Conservation (phyloP, 2,329 filamentous ascomycete species). For the Gnomoniopsis sp. region DNA sequence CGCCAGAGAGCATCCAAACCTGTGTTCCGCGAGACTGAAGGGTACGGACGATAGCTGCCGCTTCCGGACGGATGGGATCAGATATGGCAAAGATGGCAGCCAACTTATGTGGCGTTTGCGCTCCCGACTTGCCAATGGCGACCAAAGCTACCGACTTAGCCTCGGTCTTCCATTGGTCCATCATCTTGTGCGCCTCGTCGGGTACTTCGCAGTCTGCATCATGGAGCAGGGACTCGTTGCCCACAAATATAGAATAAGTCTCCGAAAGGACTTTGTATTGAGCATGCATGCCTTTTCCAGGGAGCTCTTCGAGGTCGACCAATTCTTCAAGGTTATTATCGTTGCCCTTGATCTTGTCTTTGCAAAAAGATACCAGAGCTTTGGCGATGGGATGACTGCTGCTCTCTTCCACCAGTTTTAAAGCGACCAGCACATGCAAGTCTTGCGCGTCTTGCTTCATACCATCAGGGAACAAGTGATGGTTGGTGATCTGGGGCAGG, state of each 20-base stretch:
- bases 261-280: conserved; percentile 36
- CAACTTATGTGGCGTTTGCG: conserved; percentile 35
- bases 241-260: conserved; percentile 56
- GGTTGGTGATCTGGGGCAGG: conserved; percentile 65
- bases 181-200: conserved; percentile 27
- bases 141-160: conserved; percentile 64
- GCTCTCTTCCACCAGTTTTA: conserved; percentile 63
- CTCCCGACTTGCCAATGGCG: conserved; percentile 36
- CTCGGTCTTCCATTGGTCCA: conserved; percentile 57
- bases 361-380: conserved; percentile 64
- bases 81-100: conserved; percentile 71
- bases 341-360: conserved; percentile 22
- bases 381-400: conserved; percentile 74
- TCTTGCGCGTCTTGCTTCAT: conserved; percentile 23
- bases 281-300: conserved; percentile 69
- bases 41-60: conserved; percentile 58
- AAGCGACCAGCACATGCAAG: conserved; percentile 43
- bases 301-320: conserved; percentile 58
- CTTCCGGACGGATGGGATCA: conserved; percentile 76
- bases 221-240: conserved; percentile 68
- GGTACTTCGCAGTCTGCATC: conserved; percentile 43
- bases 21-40: conserved; percentile 64
- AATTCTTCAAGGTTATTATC: conserved; percentile 29
- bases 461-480: conserved; percentile 35
- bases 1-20: conserved; percentile 91